phyloP scores from a whole-genome alignment of 2,329 filamentous ascomycete species.

The Gliomastix tumulicola region DNA sequence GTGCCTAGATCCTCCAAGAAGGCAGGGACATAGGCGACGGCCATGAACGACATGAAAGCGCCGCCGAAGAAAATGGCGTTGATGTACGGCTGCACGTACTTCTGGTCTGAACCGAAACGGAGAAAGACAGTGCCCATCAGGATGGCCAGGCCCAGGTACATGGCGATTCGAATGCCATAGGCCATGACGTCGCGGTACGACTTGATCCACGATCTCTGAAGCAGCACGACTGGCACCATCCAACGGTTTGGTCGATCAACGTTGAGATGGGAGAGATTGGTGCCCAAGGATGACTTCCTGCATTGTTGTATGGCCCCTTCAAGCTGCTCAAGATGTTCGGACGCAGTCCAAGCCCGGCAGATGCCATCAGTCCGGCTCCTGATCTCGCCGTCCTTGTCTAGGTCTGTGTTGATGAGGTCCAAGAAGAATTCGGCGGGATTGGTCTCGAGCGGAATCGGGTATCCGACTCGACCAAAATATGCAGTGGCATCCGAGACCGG shows the following conservation, averaged over 20 bases:
- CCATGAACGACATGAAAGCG: conserved; percentile 76
- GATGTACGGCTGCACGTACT: conserved; percentile 71
- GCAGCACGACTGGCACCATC: conserved; percentile 53
- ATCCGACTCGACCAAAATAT: conserved; percentile 58
- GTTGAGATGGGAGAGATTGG: neutral
- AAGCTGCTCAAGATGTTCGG: conserved; percentile 9
- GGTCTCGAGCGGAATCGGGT: conserved; percentile 58
- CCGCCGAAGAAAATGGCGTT: conserved; percentile 75
- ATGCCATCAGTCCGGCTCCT: conserved; percentile 24
- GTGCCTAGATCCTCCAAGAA: conserved; percentile 72
- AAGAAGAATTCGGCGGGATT: conserved; percentile 79
- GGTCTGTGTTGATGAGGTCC: conserved; percentile 73
- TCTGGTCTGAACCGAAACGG: conserved; percentile 59
- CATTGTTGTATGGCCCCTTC: too few species aligned
- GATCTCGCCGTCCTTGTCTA: conserved; percentile 43
- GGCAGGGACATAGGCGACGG: conserved; percentile 76
- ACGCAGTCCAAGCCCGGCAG: conserved; percentile 15
- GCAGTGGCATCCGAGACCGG: conserved; percentile 45
- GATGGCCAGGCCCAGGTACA: conserved; percentile 71
- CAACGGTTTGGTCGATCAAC: conserved; percentile 34
- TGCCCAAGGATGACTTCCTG: conserved; percentile 6
- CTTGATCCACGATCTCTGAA: conserved; percentile 78
- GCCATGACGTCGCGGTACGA: conserved; percentile 77
- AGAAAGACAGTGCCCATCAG: conserved; percentile 90
- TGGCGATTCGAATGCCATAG: conserved; percentile 74